phyloP scores from a whole-genome alignment of 2,329 filamentous ascomycete species.

The Teratosphaeria destructans region DNA sequence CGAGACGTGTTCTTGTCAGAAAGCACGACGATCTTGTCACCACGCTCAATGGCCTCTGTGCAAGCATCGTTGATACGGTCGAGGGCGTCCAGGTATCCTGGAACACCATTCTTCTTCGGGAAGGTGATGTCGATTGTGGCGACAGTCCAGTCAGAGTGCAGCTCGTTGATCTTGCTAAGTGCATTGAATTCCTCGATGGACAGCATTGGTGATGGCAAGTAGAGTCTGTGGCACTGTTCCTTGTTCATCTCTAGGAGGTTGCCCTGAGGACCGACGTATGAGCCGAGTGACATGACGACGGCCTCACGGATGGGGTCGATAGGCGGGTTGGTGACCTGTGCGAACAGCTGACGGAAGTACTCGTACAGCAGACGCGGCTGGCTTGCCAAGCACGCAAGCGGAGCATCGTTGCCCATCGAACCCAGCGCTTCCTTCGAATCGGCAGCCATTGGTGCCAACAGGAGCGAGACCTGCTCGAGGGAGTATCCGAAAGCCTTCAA shows the following conservation, averaged over 20 bases:
- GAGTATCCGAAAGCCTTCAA: conserved; percentile 88
- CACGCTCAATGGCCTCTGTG: conserved; percentile 71
- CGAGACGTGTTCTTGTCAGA: conserved; percentile 79
- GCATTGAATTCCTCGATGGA: conserved; percentile 87
- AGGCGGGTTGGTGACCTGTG: conserved; percentile 93
- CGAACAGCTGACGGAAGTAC: conserved; percentile 96
- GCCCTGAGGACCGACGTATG: conserved; percentile 90
- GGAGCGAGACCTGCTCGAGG: conserved; percentile 83
- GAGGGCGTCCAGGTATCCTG: conserved; percentile 77
- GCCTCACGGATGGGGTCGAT: conserved; percentile 96
- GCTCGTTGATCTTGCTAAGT: conserved; percentile 61
- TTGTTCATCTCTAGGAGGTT: conserved; percentile 91
- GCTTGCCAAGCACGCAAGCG: conserved; percentile 80
- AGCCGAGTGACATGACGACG: conserved; percentile 95
- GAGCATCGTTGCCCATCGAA: conserved; percentile 96
- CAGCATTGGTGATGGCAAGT: conserved; percentile 79
- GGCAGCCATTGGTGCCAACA: conserved; percentile 89
- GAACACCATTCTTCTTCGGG: conserved; percentile 69
- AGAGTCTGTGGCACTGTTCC: conserved; percentile 74
- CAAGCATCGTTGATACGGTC: conserved; percentile 81
- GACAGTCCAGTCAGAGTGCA: conserved; percentile 74
- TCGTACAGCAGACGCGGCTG: conserved; percentile 84
- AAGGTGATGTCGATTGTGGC: conserved; percentile 90
- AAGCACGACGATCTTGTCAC: conserved; percentile 76
- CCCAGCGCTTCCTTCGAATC: conserved; percentile 95